phyloP scores from a whole-genome alignment of 768 basidiomycete genomes.

The Rhodocollybia butyracea region DNA sequence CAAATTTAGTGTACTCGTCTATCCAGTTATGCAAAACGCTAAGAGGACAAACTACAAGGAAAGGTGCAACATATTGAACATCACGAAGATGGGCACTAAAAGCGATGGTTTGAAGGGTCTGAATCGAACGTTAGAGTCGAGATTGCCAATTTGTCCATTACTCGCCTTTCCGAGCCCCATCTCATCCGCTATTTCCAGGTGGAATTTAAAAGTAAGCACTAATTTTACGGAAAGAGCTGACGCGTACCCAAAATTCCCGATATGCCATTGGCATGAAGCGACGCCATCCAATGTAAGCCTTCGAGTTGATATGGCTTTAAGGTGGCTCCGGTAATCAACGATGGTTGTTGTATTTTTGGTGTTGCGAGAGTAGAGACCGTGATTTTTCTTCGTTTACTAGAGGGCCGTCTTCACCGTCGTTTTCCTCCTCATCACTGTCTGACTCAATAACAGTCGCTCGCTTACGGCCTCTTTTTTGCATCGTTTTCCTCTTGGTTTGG shows the following conservation, averaged over 20 bases:
- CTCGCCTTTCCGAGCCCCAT: conserved; percentile 89
- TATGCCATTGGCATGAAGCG: conserved; percentile 80
- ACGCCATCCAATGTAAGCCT: conserved; percentile 94
- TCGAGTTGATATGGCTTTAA: conserved; percentile 91
- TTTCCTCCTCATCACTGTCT: conserved; percentile 16
- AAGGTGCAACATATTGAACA: conserved; percentile 63
- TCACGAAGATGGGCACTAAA: conserved; percentile 90
- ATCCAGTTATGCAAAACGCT: conserved; percentile 93
- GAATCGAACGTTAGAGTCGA: conserved; percentile 9
- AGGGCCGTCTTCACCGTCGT: conserved; percentile 23
- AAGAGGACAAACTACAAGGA: conserved; percentile 89
- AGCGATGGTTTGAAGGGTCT: conserved; percentile 95
- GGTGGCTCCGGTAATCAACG: conserved; percentile 78
- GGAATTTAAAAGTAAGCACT: conserved; percentile 13
- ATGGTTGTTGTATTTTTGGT: conserved; percentile 65
- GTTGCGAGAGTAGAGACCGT: not conserved
- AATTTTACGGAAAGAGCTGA: conserved; percentile 5
- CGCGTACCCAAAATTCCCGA: conserved; percentile 70
- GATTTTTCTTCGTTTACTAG: conserved; percentile 18
- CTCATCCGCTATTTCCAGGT: conserved; percentile 89
- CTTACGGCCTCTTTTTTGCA: not conserved
- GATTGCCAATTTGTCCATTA: not conserved
- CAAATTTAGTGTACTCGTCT: conserved; percentile 81
- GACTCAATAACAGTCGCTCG: conserved; percentile 12
- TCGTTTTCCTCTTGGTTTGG: not conserved